These are phyloP conservation scores for Cystofilobasidium bisporidii DNA, from an alignment of 768 basidiomycete genomes.

Conservation along the genomic window DNA sequence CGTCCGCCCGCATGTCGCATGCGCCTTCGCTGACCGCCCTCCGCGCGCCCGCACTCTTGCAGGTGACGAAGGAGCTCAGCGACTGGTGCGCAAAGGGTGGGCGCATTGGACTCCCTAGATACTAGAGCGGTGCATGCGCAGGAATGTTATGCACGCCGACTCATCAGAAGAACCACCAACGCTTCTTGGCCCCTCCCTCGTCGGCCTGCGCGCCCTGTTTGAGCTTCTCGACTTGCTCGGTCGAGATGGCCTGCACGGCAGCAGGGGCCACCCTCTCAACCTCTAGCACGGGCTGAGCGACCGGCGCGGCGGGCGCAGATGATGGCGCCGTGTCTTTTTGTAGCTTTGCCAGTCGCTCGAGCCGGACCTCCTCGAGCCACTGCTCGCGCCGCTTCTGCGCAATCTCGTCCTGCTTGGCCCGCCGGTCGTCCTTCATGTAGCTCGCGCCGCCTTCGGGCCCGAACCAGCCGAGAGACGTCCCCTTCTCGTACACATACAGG, in stretches of 20 bases:
- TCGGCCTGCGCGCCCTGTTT: not conserved
- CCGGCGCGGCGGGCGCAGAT: not conserved
- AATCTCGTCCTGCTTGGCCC: not conserved
- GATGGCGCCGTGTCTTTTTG: not conserved
- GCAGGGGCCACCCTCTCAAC: not conserved
- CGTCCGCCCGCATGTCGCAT: too few relatives aligned
- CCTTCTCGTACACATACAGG: not conserved
- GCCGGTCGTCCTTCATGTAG: not conserved
- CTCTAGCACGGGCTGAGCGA: not conserved
- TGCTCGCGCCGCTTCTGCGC: not conserved
- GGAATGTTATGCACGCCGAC: too few relatives aligned
- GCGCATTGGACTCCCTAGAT: constrained; percentile 20
- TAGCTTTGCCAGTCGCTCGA: not conserved
- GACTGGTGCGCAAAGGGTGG: constrained; percentile 21
- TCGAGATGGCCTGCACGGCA: not conserved
- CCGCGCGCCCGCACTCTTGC: not conserved
- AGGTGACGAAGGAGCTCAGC: constrained; percentile 11
- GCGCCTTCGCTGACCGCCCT: not conserved
- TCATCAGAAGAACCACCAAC: constrained; percentile 1
- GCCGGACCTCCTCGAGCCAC: not conserved
- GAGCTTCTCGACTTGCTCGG: not conserved
- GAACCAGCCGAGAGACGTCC: not conserved
- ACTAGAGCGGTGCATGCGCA: not conserved
- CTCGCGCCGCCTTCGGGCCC: not conserved
- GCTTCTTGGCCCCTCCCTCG: not conserved